Evolutionary conservation across 73 alveolate species (phyloP).

Genomic region (Symbiodinium pilosum): DNA sequence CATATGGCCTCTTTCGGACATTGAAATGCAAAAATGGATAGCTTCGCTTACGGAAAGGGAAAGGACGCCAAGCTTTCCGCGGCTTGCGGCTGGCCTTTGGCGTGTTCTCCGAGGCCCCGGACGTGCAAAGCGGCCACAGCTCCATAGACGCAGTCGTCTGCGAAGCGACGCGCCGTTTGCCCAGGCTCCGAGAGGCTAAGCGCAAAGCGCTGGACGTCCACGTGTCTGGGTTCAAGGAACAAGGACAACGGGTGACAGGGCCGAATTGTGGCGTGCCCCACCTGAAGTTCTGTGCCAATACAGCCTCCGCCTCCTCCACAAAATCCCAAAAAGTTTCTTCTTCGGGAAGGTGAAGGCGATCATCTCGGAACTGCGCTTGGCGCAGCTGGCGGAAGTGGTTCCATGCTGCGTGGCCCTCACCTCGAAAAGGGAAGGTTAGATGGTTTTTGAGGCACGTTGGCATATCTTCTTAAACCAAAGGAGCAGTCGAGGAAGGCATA

Average conservation of each 20-base stretch:
- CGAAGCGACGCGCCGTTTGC: background rate
- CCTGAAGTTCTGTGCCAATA: too few relatives aligned
- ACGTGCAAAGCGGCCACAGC: constrained; percentile 40
- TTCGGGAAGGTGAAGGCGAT: too few relatives aligned
- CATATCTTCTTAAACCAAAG: background rate
- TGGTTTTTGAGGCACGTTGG: background rate
- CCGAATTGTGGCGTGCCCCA: background rate
- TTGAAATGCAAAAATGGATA: background rate
- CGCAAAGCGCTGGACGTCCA: constrained; percentile 23
- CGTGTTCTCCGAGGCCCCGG: constrained; percentile 21
- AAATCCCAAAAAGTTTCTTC: too few relatives aligned
- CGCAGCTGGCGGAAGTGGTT: background rate
- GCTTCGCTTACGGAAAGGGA: too few relatives aligned
- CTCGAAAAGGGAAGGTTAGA: background rate
- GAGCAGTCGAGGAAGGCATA: background rate
- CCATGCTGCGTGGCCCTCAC: background rate
- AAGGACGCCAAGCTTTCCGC: background rate
- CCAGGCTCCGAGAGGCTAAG: constrained; percentile 32
- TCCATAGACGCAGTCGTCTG: constrained; percentile 43
- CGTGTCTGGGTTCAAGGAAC: too few relatives aligned
- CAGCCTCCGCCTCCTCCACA: too few relatives aligned
- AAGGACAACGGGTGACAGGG: too few relatives aligned
- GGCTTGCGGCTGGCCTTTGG: background rate
- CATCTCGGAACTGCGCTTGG: too few relatives aligned
- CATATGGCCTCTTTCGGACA: background rate